Percentiles rank a stretch among this genome's conserved stretches.
These are phyloP conservation scores for Rhodotorula taiwanensis DNA, from an alignment of 768 basidiomycete species.

Conservation along the genomic window DNA sequence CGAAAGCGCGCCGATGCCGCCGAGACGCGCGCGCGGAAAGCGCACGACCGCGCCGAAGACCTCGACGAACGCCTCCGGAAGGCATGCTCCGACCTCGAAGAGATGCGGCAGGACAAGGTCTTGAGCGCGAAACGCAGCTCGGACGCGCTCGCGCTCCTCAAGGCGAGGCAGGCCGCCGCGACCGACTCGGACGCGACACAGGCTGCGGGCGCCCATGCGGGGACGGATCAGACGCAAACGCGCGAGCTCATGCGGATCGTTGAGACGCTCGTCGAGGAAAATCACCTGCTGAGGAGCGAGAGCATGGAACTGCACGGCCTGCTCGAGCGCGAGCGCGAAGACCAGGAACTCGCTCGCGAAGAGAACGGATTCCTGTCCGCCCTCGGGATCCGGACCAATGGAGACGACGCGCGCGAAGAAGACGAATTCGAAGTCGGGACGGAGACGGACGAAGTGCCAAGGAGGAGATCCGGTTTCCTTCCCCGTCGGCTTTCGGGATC, in stretches of 20 bases:
- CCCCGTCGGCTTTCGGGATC: conserved; percentile 4
- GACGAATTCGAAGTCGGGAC: no score
- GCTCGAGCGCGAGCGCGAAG: conserved; percentile 35
- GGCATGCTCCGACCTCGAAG: conserved; percentile 32
- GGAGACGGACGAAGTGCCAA: no score
- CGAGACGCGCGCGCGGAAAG: conserved; percentile 53
- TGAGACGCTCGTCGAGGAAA: conserved; percentile 36
- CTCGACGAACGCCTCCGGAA: conserved; percentile 24
- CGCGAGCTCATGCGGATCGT: conserved; percentile 35
- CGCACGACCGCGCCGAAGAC: conserved; percentile 18
- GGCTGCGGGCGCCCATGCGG: neutral
- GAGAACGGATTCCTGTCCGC: conserved; percentile 4
- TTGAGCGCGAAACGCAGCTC: conserved; percentile 19
- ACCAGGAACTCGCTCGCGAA: conserved; percentile 8
- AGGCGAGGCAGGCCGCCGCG: neutral
- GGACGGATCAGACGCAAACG: neutral
- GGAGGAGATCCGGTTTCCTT: neutral
- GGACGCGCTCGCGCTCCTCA: conserved; percentile 22
- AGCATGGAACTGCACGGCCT: conserved; percentile 35
- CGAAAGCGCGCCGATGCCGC: conserved; percentile 60
- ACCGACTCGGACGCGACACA: neutral
- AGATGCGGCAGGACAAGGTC: conserved; percentile 37
- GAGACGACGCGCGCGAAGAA: neutral
- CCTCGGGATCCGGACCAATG: conserved; percentile 8
- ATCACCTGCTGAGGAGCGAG: conserved; percentile 28